These are phyloP conservation scores for Suillus alpinus DNA, from an alignment of 768 basidiomycete genomes.

Conservation along the genomic window DNA sequence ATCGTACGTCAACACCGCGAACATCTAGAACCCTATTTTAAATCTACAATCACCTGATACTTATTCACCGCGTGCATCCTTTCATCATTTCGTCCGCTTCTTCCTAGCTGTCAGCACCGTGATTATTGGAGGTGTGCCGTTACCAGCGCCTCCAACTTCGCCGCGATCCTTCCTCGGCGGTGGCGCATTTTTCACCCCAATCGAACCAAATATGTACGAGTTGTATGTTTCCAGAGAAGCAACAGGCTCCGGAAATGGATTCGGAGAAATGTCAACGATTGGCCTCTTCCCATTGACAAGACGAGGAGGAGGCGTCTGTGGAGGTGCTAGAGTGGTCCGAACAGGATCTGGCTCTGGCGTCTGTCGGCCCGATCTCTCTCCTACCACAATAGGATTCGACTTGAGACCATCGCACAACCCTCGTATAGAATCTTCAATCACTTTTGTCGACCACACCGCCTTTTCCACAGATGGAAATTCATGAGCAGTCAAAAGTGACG, in stretches of 20 bases:
- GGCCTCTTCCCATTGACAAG: conserved; percentile 24
- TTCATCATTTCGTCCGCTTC: conserved; percentile 34
- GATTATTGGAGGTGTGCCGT: conserved; percentile 33
- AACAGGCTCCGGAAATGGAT: conserved; percentile 65
- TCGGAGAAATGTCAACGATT: conserved; percentile 54
- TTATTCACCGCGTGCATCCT: conserved; percentile 8
- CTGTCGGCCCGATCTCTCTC: conserved; percentile 28
- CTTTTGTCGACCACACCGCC: conserved; percentile 66
- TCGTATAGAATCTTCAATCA: conserved; percentile 64
- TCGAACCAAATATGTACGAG: conserved; percentile 58
- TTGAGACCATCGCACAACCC: conserved; percentile 69
- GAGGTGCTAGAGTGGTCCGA: conserved; percentile 37
- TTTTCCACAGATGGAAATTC: conserved; percentile 73
- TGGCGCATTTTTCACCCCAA: conserved; percentile 48
- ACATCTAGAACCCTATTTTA: conserved; percentile 4
- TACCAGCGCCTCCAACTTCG: conserved; percentile 11
- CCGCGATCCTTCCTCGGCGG: conserved; percentile 23
- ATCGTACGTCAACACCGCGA: neutral
- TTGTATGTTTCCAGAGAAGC: conserved; percentile 59
- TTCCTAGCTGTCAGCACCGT: conserved; percentile 62
- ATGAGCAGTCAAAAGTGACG: conserved; percentile 65
- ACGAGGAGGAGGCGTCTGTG: conserved; percentile 51
- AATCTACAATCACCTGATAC: conserved; percentile 1
- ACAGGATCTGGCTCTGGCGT: conserved; percentile 41
- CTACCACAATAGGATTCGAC: conserved; percentile 17